Conservation (phyloP, 345 rosid genomes). For the Mallotus nudiflorus region DNA sequence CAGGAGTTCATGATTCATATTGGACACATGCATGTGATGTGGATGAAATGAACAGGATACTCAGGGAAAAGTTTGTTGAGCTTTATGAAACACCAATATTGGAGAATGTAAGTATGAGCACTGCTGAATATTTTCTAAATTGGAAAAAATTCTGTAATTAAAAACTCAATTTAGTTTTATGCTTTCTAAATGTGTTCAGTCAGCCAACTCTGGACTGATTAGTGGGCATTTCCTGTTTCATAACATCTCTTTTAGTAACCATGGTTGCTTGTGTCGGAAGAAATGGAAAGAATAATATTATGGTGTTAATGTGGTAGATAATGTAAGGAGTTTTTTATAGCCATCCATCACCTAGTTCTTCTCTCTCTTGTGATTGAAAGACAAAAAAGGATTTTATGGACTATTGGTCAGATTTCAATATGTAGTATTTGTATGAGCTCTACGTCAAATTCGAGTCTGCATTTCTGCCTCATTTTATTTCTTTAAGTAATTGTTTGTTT, state of each 20-base stretch:
- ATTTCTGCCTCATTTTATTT: not conserved
- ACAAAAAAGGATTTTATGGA: not conserved
- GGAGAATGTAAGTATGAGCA: slow-evolving; percentile 67
- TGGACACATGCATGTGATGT: slow-evolving; percentile 99
- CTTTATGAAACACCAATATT: slow-evolving; percentile 82
- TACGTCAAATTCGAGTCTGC: not conserved
- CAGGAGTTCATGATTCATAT: slow-evolving; percentile 99
- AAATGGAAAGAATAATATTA: not conserved
- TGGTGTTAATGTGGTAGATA: too few species aligned
- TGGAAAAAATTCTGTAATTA: too few species aligned
- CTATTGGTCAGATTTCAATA: not conserved
- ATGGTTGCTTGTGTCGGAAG: not conserved
- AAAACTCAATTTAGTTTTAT: not conserved
- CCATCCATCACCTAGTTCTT: not conserved
- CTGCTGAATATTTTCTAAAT: not conserved
- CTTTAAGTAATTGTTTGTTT: not conserved
- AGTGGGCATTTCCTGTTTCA: not conserved
- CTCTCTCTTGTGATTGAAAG: not conserved
- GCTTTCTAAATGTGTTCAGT: not conserved
- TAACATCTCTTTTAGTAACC: not conserved
- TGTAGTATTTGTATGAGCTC: not conserved
- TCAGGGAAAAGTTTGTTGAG: slow-evolving; percentile 89
- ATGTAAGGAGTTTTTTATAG: not conserved
- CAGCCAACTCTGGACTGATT: not conserved
- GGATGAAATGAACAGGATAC: slow-evolving; percentile 74